These are phyloP conservation scores for Irpex lacteus DNA, from an alignment of 1,284 basidiomycete genomes.

Conservation along the genomic window DNA sequence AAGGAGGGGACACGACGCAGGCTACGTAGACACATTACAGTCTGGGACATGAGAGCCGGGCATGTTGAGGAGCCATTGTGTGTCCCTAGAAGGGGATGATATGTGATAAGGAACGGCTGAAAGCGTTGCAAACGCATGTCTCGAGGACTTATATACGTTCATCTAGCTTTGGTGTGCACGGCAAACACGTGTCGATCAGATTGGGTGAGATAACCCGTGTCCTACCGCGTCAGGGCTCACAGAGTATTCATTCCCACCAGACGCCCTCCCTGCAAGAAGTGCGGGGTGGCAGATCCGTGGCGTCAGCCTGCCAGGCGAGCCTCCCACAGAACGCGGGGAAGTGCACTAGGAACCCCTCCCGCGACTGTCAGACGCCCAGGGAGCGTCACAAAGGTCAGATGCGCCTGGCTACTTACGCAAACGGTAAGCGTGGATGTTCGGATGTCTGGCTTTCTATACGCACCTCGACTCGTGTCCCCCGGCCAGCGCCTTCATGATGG, in stretches of 20 bases:
- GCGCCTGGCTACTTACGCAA: not conserved
- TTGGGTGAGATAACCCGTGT: not conserved
- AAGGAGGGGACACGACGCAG: constrained; percentile 1
- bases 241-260: not conserved
- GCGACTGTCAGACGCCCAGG: not conserved
- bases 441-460: not conserved
- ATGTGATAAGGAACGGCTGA: not conserved
- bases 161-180: not conserved
- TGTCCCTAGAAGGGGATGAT: not conserved
- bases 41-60: constrained; percentile 2
- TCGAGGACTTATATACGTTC: not conserved
- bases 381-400: not conserved
- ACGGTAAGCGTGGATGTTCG: not conserved
- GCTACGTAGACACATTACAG: not conserved
- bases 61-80: not conserved
- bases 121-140: constrained; percentile 11
- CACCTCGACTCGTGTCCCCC: not conserved
- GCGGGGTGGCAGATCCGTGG: not conserved
- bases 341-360: not conserved
- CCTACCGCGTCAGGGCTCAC: not conserved
- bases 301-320: not conserved
- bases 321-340: not conserved
- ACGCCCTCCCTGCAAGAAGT: not conserved
- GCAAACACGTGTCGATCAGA: constrained; percentile 5
- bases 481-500: not conserved